Conservation (phyloP, 345 rosid species). For the Euclidium syriacum region DNA sequence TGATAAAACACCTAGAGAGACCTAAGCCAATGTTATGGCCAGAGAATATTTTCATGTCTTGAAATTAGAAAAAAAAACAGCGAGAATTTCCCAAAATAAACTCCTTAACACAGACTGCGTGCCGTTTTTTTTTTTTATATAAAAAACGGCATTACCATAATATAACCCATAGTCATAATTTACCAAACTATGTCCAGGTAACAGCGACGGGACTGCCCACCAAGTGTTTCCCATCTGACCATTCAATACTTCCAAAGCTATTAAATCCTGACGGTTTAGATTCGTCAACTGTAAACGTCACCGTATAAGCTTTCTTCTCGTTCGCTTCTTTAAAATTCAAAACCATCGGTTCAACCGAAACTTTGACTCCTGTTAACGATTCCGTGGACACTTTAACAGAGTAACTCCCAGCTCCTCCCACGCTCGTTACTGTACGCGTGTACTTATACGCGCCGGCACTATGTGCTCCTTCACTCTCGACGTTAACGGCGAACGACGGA, state of each 20-base stretch:
- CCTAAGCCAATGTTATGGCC: neutral
- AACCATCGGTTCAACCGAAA: conserved; percentile 53
- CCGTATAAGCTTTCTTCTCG: conserved; percentile 70
- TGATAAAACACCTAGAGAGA: conserved; percentile 9
- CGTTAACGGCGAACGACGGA: conserved; percentile 66
- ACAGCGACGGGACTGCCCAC: conserved; percentile 84
- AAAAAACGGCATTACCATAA: conserved; percentile 12
- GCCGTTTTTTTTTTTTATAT: conserved; percentile 16
- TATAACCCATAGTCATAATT: conserved; percentile 17
- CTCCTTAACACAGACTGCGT: conserved; percentile 7
- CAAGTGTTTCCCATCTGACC: conserved; percentile 71
- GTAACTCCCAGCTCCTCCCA: conserved; percentile 59
- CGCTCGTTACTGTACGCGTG: conserved; percentile 70
- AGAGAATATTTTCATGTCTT: neutral
- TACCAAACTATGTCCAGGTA: conserved; percentile 57
- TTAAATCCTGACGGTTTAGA: conserved; percentile 33
- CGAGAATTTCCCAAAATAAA: conserved; percentile 1
- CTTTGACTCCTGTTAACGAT: conserved; percentile 41
- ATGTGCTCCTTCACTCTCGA: too few species aligned
- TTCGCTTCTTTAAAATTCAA: conserved; percentile 47
- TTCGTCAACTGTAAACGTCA: conserved; percentile 50
- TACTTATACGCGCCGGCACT: conserved; percentile 40
- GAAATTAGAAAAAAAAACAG: neutral
- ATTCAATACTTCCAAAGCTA: conserved; percentile 55
- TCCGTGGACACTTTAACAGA: conserved; percentile 40